Evolutionary conservation across 2,329 filamentous ascomycete genomes (phyloP).

Genomic region (Teratosphaeria viscida): DNA sequence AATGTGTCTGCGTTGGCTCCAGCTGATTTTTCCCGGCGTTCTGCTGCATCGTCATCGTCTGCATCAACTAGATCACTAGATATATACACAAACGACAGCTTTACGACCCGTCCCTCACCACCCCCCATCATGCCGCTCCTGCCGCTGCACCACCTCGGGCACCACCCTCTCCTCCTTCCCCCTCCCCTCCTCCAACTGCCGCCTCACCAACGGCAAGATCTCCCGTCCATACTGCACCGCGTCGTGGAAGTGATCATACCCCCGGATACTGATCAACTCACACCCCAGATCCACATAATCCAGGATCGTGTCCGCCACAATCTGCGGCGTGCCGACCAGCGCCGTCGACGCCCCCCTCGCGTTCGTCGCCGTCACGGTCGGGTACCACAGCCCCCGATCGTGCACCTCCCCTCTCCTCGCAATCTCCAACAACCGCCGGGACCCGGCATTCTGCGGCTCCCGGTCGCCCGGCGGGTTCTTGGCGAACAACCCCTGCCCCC

Average conservation of each 20-base stretch:
- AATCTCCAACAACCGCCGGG: slow-evolving; percentile 49
- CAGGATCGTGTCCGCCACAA: slow-evolving; percentile 43
- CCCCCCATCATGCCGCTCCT: not conserved
- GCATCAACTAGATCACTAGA: not conserved
- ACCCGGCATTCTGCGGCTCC: slow-evolving; percentile 48
- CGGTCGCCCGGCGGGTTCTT: slow-evolving; percentile 21
- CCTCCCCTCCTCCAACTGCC: slow-evolving; percentile 19
- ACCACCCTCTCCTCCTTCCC: not conserved
- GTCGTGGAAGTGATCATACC: slow-evolving; percentile 52
- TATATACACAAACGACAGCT: not conserved
- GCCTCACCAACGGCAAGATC: slow-evolving; percentile 42
- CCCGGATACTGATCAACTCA: slow-evolving; percentile 50
- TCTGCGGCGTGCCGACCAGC: slow-evolving; percentile 45
- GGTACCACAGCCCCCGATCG: slow-evolving; percentile 53
- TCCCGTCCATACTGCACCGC: slow-evolving; percentile 50
- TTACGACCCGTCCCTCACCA: not conserved
- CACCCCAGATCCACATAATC: slow-evolving; percentile 49
- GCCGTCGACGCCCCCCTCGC: slow-evolving; percentile 50
- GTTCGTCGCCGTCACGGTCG: slow-evolving; percentile 51
- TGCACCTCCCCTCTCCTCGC: slow-evolving; percentile 47
- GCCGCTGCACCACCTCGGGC: not conserved
- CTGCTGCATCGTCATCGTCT: not conserved
- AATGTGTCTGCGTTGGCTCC: not conserved
- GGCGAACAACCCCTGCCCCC: slow-evolving; percentile 13
- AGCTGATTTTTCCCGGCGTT: not conserved